These are phyloP conservation scores for Bruguiera hainesii DNA, from an alignment of 441 rosid species.

Conservation along the genomic window DNA sequence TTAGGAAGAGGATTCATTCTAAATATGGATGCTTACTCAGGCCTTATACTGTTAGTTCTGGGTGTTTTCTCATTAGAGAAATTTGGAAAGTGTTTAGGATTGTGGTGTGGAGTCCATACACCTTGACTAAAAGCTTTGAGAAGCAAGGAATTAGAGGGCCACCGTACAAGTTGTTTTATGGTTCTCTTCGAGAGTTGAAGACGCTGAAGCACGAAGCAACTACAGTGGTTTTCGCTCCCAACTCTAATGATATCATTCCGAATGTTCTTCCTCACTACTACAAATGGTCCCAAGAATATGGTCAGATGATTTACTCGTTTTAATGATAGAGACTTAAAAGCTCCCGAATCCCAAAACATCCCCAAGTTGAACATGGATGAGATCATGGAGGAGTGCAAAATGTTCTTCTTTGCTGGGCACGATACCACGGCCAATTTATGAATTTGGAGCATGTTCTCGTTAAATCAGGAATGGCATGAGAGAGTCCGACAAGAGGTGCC, in stretches of 20 bases:
- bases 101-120: conserved; percentile 34
- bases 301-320: conserved; percentile 45
- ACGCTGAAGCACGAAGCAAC: conserved; percentile 8
- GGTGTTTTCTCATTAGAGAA: conserved; percentile 11
- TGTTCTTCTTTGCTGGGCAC: conserved; percentile 48
- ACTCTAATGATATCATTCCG: conserved; percentile 25
- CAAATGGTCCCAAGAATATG: conserved; percentile 25
- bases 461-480: conserved; percentile 53
- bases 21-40: conserved; percentile 16
- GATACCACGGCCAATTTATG: conserved; percentile 42
- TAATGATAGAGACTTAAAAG: conserved; percentile 32
- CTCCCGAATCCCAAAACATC: not conserved
- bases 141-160: conserved; percentile 40
- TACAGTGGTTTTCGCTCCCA: conserved; percentile 15
- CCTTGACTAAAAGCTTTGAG: conserved; percentile 22
- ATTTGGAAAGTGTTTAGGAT: conserved; percentile 10
- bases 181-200: conserved; percentile 26
- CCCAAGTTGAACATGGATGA: conserved; percentile 33
- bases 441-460: conserved; percentile 44
- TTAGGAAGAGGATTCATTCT: not conserved
- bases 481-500: conserved; percentile 43
- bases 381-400: conserved; percentile 52
- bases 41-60: conserved; percentile 1
- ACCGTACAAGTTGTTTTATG: conserved; percentile 18
- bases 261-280: conserved; percentile 24